Percentiles rank a stretch among this genome's conserved stretches.
These are phyloP conservation scores for Epichloe sibirici DNA, from an alignment of 2,329 filamentous ascomycete genomes.

Conservation along the genomic window DNA sequence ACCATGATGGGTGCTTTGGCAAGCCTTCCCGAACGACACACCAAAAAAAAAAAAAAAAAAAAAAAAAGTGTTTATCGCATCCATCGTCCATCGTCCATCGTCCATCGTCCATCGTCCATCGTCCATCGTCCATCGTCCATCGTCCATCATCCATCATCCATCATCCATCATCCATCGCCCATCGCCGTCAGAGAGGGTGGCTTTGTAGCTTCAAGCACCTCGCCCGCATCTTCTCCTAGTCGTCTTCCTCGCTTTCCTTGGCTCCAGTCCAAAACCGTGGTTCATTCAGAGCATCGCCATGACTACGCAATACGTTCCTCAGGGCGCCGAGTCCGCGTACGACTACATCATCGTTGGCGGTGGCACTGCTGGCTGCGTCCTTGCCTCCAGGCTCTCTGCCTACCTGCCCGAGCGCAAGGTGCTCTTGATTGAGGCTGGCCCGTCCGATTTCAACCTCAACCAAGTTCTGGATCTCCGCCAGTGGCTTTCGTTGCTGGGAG, in stretches of 20 bases:
- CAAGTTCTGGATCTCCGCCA: conserved; percentile 76
- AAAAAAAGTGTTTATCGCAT: neutral
- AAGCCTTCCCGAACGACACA: no score
- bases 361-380: conserved; percentile 75
- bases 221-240: neutral
- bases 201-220: neutral
- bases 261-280: neutral
- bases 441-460: conserved; percentile 80
- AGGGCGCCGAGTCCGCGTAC: conserved; percentile 53
- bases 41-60: neutral
- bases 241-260: neutral
- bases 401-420: conserved; percentile 75
- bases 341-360: conserved; percentile 82
- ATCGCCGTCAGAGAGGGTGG: neutral
- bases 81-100: no score
- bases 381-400: conserved; percentile 66
- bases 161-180: neutral
- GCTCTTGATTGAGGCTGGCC: conserved; percentile 77
- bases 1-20: no score
- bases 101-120: neutral
- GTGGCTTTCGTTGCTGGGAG: conserved; percentile 75
- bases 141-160: no score
- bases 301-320: conserved; percentile 57
- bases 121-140: neutral
- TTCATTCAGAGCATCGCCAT: conserved; percentile 27